Percentiles rank a stretch among this genome's conserved stretches.
phyloP scores from a whole-genome alignment of 23 red algal species.

The Gracilaria domingensis region DNA sequence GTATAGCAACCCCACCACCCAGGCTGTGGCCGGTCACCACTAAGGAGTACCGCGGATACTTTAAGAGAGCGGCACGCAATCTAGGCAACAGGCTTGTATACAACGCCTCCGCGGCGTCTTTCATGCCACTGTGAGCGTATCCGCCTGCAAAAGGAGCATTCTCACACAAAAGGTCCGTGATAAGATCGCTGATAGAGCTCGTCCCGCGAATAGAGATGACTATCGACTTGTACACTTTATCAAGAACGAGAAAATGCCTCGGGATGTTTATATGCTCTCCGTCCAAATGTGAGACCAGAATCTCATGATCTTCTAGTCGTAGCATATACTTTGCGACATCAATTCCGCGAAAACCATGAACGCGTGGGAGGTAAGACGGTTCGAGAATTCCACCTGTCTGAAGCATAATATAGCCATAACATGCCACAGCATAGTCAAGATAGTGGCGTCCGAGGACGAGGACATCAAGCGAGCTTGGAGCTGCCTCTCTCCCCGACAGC shows the following conservation, averaged over 20 bases:
- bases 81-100: conserved; percentile 56
- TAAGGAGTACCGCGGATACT: conserved; percentile 54
- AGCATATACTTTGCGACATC: conserved; percentile 70
- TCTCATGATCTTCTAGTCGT: conserved; percentile 26
- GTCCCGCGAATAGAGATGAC: conserved; percentile 89
- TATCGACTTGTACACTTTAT: conserved; percentile 38
- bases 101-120: conserved; percentile 64
- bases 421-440: conserved; percentile 57
- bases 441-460: conserved; percentile 51
- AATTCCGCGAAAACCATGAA: conserved; percentile 41
- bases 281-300: conserved; percentile 56
- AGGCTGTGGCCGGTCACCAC: conserved; percentile 81
- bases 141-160: conserved; percentile 68
- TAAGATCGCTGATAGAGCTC: conserved; percentile 76
- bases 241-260: conserved; percentile 68
- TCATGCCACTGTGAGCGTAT: conserved; percentile 82
- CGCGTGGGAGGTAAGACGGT: conserved; percentile 6
- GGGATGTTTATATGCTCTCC: conserved; percentile 63
- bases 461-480: conserved; percentile 19
- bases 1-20: conserved; percentile 74
- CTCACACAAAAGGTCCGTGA: conserved; percentile 73
- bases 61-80: conserved; percentile 21
- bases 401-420: conserved; percentile 58
- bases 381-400: conserved; percentile 39
- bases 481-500: not conserved